Evolutionary conservation across 2,329 filamentous ascomycete genomes (phyloP), one percentile per base, ranked within the genome.

Genomic region (Malbranchea zuffiana): DNA sequence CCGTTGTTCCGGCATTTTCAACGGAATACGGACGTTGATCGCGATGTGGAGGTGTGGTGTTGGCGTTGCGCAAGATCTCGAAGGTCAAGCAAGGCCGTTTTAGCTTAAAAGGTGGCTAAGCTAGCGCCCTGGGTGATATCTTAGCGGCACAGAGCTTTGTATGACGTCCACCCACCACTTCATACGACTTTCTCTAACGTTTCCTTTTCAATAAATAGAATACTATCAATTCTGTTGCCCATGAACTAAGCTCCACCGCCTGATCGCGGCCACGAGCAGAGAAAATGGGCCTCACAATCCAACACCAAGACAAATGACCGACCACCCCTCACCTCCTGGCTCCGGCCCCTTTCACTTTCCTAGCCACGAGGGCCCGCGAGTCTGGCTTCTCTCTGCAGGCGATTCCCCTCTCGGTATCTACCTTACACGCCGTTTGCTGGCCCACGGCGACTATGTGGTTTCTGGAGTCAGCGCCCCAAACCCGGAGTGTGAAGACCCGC

Each of bases 311-410:
- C 46, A 40, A 38, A 63, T 62, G 53, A 51, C 52, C 48, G 57
- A 62, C 41, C 57, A 55, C 43, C 47, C 47, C 26, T 48, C 54
- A 34, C 52, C 51, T 37, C 46, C 50, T 46, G 53, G 56, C 42
- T 48, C 46, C 44, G 49, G 52, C 42, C 55, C 52, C 41, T 46
- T 51, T 31, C 71, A 71, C 42, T 78, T 77, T 47, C 75, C 75
- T 27, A 62, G 67, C 19, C 73, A 77, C 57, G 69, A 71, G 53
- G 69, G 68, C 33, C 86, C 87, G 34, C 80, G 88, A 52, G 84
- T 88, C 52, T 96, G 90, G 90, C 78, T 98, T 54, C 67, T 98
- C 47, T 94, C 87, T 7, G 80, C 83, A 41, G 83, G 84, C 21
- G 74, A 88, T 42, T 88, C 85, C 23, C 85, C 88, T 8, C 73